Evolutionary conservation across 208 protist species (phyloP).

Genomic region (Wallacemonas sp.): DNA sequence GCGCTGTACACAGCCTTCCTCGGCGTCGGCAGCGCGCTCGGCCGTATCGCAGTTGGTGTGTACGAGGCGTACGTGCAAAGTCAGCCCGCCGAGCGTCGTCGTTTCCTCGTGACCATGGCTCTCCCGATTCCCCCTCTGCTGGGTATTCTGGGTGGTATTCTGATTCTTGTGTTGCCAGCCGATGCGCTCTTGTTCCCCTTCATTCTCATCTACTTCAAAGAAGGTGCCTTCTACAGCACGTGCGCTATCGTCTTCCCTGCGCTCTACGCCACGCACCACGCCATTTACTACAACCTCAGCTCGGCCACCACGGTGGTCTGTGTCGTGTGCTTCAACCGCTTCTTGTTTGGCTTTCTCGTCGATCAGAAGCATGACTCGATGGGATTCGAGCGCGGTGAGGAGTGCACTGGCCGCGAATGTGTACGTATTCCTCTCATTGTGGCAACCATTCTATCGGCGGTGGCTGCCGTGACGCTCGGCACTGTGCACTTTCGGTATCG

Average conservation of each 20-base stretch:
- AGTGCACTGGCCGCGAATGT: constrained; percentile 38
- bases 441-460: constrained; percentile 35
- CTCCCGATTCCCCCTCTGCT: constrained; percentile 24
- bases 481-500: constrained; percentile 61
- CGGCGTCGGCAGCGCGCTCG: constrained; percentile 31
- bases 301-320: constrained; percentile 57
- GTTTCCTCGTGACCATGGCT: constrained; percentile 20
- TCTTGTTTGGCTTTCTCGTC: constrained; percentile 60
- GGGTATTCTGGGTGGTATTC: constrained; percentile 20
- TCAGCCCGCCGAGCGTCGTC: constrained; percentile 13
- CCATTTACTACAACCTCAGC: constrained; percentile 66
- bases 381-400: constrained; percentile 29
- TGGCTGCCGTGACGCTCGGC: constrained; percentile 29
- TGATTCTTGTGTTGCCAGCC: constrained; percentile 25
- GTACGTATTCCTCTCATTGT: constrained; percentile 53
- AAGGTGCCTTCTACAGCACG: constrained; percentile 26
- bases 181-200: constrained; percentile 27
- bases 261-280: constrained; percentile 28
- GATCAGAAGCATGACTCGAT: constrained; percentile 41
- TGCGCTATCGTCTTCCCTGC: constrained; percentile 28
- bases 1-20: constrained; percentile 41
- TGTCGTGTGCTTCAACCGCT: constrained; percentile 69
- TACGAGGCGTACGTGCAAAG: constrained; percentile 19
- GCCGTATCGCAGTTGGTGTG: constrained; percentile 28
- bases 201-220: constrained; percentile 35